Conservation (phyloP, 169 alveolate genomes). For the Plasmodium gaboni region DNA sequence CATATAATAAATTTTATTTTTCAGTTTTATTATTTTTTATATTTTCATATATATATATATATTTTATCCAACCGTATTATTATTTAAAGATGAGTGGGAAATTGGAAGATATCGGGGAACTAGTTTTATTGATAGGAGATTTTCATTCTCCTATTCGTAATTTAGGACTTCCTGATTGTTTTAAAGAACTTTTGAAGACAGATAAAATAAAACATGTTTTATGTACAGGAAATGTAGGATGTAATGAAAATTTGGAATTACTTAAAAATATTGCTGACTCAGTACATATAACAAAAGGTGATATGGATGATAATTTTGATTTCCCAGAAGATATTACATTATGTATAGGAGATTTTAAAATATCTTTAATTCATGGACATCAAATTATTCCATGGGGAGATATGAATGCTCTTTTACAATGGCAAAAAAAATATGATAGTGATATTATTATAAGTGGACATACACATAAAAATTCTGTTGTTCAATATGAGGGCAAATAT, state of each 20-base stretch:
- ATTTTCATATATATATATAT: slow-evolving; percentile 6
- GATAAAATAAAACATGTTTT: slow-evolving; percentile 85
- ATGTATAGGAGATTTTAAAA: slow-evolving; percentile 91
- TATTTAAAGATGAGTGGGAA: slow-evolving; percentile 53
- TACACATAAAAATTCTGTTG: slow-evolving; percentile 90
- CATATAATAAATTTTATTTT: too few species aligned
- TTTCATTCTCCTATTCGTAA: slow-evolving; percentile 86
- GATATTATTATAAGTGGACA: slow-evolving; percentile 94
- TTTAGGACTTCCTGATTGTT: slow-evolving; percentile 84
- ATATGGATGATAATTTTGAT: slow-evolving; percentile 79
- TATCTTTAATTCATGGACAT: slow-evolving; percentile 95
- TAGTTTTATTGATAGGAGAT: slow-evolving; percentile 85
- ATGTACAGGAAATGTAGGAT: slow-evolving; percentile 88
- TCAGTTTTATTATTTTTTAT: background rate
- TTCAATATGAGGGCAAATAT: slow-evolving; percentile 91
- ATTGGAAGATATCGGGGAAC: slow-evolving; percentile 79
- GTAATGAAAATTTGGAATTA: slow-evolving; percentile 80
- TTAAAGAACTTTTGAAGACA: slow-evolving; percentile 83
- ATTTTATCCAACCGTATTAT: background rate
- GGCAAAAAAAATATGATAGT: slow-evolving; percentile 90
- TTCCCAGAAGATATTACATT: slow-evolving; percentile 81
- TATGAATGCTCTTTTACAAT: slow-evolving; percentile 88
- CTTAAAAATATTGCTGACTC: slow-evolving; percentile 84
- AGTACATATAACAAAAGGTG: slow-evolving; percentile 87
- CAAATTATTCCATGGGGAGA: slow-evolving; percentile 96